phyloP scores from a whole-genome alignment of 441 rosid genomes.

The Biscutella auriculata region DNA sequence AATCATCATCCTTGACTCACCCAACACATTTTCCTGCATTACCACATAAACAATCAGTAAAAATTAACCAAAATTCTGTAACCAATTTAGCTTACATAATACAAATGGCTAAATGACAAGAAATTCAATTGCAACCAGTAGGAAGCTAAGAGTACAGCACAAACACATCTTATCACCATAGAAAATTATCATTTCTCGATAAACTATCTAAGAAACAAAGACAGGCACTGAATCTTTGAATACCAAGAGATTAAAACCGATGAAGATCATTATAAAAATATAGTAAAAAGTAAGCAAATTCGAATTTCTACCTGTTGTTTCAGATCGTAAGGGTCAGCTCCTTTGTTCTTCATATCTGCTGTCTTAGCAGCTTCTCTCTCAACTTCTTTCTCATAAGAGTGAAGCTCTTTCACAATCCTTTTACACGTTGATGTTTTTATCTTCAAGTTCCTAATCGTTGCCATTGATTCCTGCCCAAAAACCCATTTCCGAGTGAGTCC shows the following conservation, averaged over 20 bases:
- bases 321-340: slow-evolving; percentile 85
- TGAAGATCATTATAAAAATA: neutral
- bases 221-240: neutral
- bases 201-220: neutral
- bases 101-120: neutral
- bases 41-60: slow-evolving; percentile 11
- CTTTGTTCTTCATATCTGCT: slow-evolving; percentile 75
- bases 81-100: neutral
- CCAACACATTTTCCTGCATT: slow-evolving; percentile 82
- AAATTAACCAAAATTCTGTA: neutral
- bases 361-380: slow-evolving; percentile 83
- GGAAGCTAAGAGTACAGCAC: neutral
- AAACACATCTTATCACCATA: neutral
- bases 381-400: slow-evolving; percentile 84
- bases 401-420: slow-evolving; percentile 66
- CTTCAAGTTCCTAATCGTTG: slow-evolving; percentile 56
- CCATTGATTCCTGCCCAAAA: slow-evolving; percentile 24
- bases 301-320: slow-evolving; percentile 65
- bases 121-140: neutral
- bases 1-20: slow-evolving; percentile 96
- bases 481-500: neutral
- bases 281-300: neutral
- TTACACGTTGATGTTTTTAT: slow-evolving; percentile 74
- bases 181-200: neutral
- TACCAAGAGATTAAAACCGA: neutral